A percentile compares a stretch with the other conserved stretches of the same genome.
Evolutionary conservation across 345 rosid species (phyloP).

Genomic region (Trapa incisa): DNA sequence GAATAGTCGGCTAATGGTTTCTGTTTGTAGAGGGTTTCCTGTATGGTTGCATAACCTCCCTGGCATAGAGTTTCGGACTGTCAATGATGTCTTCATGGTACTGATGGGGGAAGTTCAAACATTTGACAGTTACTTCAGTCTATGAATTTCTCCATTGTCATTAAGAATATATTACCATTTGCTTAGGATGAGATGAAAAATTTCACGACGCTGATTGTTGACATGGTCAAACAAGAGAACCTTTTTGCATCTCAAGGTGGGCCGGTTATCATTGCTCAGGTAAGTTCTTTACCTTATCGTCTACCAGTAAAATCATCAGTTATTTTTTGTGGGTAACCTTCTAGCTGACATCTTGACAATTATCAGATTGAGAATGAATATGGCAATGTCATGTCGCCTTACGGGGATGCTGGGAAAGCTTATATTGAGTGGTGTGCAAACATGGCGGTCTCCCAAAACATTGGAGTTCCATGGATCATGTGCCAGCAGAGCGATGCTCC

Average conservation of each 20-base stretch:
- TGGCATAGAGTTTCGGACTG: slow-evolving; percentile 30
- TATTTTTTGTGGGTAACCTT: background rate
- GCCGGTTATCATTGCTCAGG: slow-evolving; percentile 65
- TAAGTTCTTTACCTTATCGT: background rate
- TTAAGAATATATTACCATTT: background rate
- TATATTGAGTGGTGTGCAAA: slow-evolving; percentile 60
- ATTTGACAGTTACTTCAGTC: slow-evolving; percentile 17
- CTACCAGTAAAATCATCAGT: background rate
- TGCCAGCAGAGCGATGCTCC: slow-evolving; percentile 66
- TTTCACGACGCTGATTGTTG: slow-evolving; percentile 47
- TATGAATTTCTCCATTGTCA: background rate
- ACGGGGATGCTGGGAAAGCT: slow-evolving; percentile 45
- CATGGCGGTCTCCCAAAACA: slow-evolving; percentile 46
- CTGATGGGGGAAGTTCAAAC: background rate
- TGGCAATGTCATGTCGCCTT: slow-evolving; percentile 39
- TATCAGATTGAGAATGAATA: slow-evolving; percentile 71
- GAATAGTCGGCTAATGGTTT: too few relatives aligned
- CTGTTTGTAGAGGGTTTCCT: slow-evolving; percentile 32
- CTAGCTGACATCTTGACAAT: background rate
- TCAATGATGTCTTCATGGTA: slow-evolving; percentile 48
- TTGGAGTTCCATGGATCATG: slow-evolving; percentile 82
- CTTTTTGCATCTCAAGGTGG: slow-evolving; percentile 77
- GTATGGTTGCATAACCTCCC: slow-evolving; percentile 51
- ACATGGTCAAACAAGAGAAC: slow-evolving; percentile 41
- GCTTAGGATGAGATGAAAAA: slow-evolving; percentile 59